Percentiles rank a stretch among this genome's conserved stretches.
Evolutionary conservation across 805 yeast species (phyloP).

Genomic region (Lipomyces lipofer): DNA sequence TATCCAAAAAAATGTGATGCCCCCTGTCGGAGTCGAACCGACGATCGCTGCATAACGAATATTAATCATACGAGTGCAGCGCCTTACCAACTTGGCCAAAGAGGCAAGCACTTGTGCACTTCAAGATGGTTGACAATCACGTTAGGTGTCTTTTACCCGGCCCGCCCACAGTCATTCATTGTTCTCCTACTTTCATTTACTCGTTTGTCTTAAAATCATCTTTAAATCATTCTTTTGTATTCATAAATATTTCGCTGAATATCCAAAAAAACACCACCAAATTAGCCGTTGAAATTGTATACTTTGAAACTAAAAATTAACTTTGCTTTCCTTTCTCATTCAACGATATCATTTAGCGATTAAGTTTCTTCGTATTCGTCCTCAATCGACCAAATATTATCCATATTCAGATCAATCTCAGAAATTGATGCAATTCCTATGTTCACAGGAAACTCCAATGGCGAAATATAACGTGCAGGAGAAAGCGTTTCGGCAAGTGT

Average conservation of each 20-base stretch:
- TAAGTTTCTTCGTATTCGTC: too few relatives aligned
- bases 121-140: too few relatives aligned
- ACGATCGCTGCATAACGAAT: conserved; percentile 29
- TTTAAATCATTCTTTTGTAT: neutral
- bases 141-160: neutral
- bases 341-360: too few relatives aligned
- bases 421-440: too few relatives aligned
- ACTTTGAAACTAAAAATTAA: too few relatives aligned
- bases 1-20: conserved; percentile 11
- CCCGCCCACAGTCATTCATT: neutral
- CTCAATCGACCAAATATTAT: too few relatives aligned
- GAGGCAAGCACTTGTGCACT: conserved; percentile 15
- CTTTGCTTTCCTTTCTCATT: too few relatives aligned
- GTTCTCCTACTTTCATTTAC: neutral
- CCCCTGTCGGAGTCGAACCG: conserved; percentile 34
- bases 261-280: neutral
- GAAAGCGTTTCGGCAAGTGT: too few relatives aligned
- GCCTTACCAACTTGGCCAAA: conserved; percentile 34
- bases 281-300: too few relatives aligned
- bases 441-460: too few relatives aligned
- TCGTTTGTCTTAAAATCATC: neutral
- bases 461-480: too few relatives aligned
- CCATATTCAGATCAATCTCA: too few relatives aligned
- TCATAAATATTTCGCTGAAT: neutral
- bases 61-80: conserved; percentile 28